Evolutionary conservation across 2,329 filamentous ascomycete species (phyloP).

Genomic region (Macrophomina tecta): DNA sequence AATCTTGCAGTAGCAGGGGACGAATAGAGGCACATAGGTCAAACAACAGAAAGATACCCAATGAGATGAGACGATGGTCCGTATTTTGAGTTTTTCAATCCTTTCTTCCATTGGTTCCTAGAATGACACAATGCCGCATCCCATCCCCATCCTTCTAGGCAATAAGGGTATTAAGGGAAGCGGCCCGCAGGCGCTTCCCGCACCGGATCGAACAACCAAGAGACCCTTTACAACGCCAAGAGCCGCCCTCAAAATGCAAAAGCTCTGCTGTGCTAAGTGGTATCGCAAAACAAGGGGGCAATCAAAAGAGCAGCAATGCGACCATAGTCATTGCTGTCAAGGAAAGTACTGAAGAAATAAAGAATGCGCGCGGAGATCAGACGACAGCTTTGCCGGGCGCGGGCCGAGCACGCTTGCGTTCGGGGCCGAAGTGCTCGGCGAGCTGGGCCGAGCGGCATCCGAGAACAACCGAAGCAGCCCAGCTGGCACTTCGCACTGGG

Average conservation of each 20-base stretch:
- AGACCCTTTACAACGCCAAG: conserved; percentile 3
- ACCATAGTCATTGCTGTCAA: conserved; percentile 28
- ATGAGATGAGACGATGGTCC: not conserved
- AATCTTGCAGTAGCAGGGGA: not conserved
- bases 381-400: no score
- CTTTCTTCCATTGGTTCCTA: not conserved
- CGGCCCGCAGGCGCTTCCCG: not conserved
- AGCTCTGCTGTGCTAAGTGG: conserved; percentile 8
- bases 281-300: conserved; percentile 16
- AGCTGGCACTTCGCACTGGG: not conserved
- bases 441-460: conserved; percentile 11
- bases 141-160: not conserved
- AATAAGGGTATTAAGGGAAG: conserved; percentile 7
- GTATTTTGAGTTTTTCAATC: not conserved
- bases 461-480: not conserved
- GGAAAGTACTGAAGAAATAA: conserved; percentile 28
- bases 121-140: not conserved
- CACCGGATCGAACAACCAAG: conserved; percentile 30
- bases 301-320: conserved; percentile 30
- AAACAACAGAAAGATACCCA: not conserved
- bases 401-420: not conserved
- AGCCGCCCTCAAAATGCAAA: conserved; percentile 3
- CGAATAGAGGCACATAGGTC: not conserved
- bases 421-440: not conserved
- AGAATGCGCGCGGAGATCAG: not conserved